These are phyloP conservation scores for Nothophaeocryptopus gaeumannii DNA, from an alignment of 2,329 filamentous ascomycete species.

Conservation along the genomic window DNA sequence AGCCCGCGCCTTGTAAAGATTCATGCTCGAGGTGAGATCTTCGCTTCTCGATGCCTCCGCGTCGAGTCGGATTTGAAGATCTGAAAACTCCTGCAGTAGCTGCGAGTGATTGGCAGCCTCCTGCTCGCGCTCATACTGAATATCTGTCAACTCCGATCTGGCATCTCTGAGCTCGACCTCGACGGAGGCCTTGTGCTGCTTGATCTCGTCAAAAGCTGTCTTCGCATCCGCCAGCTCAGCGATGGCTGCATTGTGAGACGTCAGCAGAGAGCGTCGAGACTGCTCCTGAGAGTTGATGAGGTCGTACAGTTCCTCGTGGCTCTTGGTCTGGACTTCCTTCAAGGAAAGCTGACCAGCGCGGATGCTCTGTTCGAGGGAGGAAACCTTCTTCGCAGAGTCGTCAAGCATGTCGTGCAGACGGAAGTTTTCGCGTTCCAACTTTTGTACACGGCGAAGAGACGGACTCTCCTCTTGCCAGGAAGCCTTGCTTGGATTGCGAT, in stretches of 20 bases:
- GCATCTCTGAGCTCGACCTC: slow-evolving; percentile 86
- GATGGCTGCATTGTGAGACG: slow-evolving; percentile 81
- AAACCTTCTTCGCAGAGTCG: slow-evolving; percentile 89
- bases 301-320: slow-evolving; percentile 90
- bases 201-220: slow-evolving; percentile 79
- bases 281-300: slow-evolving; percentile 91
- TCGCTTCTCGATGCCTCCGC: slow-evolving; percentile 80
- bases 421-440: slow-evolving; percentile 88
- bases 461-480: slow-evolving; percentile 70
- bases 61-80: slow-evolving; percentile 89
- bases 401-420: slow-evolving; percentile 91
- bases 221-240: slow-evolving; percentile 84
- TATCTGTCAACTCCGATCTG: slow-evolving; percentile 77
- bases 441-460: slow-evolving; percentile 76
- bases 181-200: slow-evolving; percentile 71
- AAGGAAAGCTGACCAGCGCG: slow-evolving; percentile 83
- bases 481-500: slow-evolving; percentile 61
- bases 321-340: slow-evolving; percentile 87
- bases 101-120: slow-evolving; percentile 85
- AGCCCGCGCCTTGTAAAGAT: slow-evolving; percentile 84
- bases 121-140: slow-evolving; percentile 75
- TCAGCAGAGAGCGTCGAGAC: slow-evolving; percentile 74
- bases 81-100: slow-evolving; percentile 85
- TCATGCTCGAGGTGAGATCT: slow-evolving; percentile 79
- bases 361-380: slow-evolving; percentile 80